Base-by-base conservation (phyloP, 495 filamentous ascomycete genomes). In the Trichoderma erinaceum region DNA sequence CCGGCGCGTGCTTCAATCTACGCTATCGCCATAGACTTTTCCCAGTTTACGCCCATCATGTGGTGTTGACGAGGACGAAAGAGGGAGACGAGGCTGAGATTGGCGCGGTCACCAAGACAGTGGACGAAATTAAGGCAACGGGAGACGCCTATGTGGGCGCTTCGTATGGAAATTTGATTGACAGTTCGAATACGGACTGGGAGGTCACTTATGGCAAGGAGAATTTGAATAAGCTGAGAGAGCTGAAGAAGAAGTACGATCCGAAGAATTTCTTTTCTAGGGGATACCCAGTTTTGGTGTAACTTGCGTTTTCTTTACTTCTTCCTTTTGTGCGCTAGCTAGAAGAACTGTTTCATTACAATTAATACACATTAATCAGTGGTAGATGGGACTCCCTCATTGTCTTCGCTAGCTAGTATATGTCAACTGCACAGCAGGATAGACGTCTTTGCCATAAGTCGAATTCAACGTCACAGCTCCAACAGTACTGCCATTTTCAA, bases 221-320 rank as follows among this genome's bases (percentile, higher is more conserved):
- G 21, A 41, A 7, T 16, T 25, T 68, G 11, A 64, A 44, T 0
- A 66, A 23, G 43, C 67, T 70, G n/a, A 66, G 44, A 27, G 41
- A 2, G 8, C 13, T 70, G 18, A 70, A 70, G 48, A 18, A 35
- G 46, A 32, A 52, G 41, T 68, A 68, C n/a, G 67, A 70, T 29
- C 69, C 67, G 38, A 50, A 65, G 0, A 56, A 67, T 41, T 32
- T 67, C 44, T 67, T 67, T 38, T 21, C 21, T 13, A 56, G 46
- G 18, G 65, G 65, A n/a, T 67, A 67, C 58, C 65, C 65, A 6
- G 21, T 23, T 41, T 43, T 65, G 4, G 29, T 29, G 63, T 41
- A 23, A 12, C 16, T 11, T 38, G 12, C 4, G 16, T 32, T 64
- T 29, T 29, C 29, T n/a, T n/a, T n/a, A n/a, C n/a, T n/a, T n/a